Conservation (phyloP, 805 yeast species). For the Yarrowia yakushimensis region DNA sequence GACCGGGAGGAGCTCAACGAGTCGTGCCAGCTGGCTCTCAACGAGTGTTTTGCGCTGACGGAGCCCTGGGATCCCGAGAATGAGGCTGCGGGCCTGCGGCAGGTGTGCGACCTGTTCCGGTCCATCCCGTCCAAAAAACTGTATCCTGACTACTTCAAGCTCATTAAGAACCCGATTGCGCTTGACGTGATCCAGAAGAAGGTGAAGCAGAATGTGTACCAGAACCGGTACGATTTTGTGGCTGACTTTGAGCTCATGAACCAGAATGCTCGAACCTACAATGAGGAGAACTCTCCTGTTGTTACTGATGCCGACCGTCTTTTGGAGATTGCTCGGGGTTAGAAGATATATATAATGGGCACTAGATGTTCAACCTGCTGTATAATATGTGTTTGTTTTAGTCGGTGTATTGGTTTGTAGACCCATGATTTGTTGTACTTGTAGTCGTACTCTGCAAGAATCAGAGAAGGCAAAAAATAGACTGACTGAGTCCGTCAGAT, state of each 20-base stretch:
- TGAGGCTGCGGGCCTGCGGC: conserved; percentile 9
- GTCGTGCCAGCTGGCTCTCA: conserved; percentile 26
- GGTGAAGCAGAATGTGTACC: conserved; percentile 41
- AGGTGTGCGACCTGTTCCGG: conserved; percentile 44
- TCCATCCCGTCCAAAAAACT: conserved; percentile 66
- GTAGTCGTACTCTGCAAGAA: too few species aligned
- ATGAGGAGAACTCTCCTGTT: conserved; percentile 64
- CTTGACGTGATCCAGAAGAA: conserved; percentile 51
- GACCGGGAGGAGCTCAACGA: conserved; percentile 22
- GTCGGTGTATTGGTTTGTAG: too few species aligned
- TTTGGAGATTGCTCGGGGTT: conserved; percentile 19
- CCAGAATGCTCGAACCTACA: conserved; percentile 63
- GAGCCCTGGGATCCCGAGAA: conserved; percentile 28
- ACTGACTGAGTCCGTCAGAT: too few species aligned
- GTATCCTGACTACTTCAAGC: conserved; percentile 80
- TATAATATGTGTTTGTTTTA: conserved; percentile 9
- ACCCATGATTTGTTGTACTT: not conserved
- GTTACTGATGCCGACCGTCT: conserved; percentile 51
- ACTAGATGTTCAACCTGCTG: not conserved
- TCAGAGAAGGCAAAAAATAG: too few species aligned
- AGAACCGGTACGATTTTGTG: conserved; percentile 46
- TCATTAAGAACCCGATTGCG: conserved; percentile 60
- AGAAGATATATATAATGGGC: conserved; percentile 4
- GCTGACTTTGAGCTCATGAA: conserved; percentile 56
- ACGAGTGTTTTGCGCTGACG: conserved; percentile 26